Base-by-base conservation (phyloP, 2,329 filamentous ascomycete genomes). In the Fusarium proliferatum region DNA sequence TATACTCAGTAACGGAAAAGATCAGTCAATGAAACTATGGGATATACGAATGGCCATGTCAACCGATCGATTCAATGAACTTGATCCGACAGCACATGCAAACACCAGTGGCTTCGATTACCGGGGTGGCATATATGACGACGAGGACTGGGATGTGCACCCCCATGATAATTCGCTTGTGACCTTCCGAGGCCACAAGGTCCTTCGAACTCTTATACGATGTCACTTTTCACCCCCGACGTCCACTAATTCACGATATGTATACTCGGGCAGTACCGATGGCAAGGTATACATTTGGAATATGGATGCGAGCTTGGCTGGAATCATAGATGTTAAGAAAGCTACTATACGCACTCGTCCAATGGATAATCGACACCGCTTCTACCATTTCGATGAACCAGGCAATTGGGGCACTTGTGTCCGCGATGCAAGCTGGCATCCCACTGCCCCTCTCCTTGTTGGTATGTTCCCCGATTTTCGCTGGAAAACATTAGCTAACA, bases 11-110 rank as follows among this genome's bases (percentile, higher is more conserved):
- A 99, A 99, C 78, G 94, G 91, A 70, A 99, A 98, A 80, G 96
- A 99, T 79, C 96, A 98, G 82, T 96, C 92, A 46, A 97, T 97
- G 90, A 98, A 98, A 83, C 88, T 99, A 1, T 99, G 96, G 96
- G 96, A 99, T 81, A 81, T 98, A 63, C 88, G 96, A 58, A 97
- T 94, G 87, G 96, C 95, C 88, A 93, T 96, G 86, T 91, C 91
- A 9, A 92, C 92, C 2, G 88, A 91, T 39, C 85, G 87, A 59
- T 93, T 90, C 67, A 85, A 87, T 51, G 82, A 85, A 38, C 84
- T 91, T 60, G 86, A 91, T 69, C 86, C 88, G 9, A 83, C 85
- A n/a, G 82, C 85, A 45, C 86, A 89, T 76, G 89, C 88, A 2
- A 81, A 81, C 28, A 80, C 80, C 30, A 89, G 88, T 49, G 86